Conservation (phyloP, 2,329 filamentous ascomycete species). For the Cercospora janseana region DNA sequence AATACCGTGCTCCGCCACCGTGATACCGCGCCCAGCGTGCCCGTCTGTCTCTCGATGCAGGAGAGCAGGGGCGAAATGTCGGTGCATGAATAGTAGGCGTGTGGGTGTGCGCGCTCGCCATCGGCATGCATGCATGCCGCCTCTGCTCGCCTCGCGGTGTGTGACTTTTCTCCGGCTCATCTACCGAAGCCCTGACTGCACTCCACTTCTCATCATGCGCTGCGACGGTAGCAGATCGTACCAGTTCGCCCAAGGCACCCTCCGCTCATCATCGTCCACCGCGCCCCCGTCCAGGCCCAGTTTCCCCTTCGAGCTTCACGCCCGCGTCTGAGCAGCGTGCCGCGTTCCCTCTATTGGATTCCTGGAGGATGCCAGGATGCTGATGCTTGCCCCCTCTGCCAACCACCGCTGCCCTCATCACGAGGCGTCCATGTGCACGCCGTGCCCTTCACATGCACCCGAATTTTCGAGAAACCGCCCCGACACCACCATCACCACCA, state of each 20-base stretch:
- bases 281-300: constrained; percentile 6
- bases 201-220: constrained; percentile 17
- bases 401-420: not conserved
- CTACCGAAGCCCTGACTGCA: constrained; percentile 14
- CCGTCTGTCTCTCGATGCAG: not conserved
- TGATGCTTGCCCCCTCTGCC: constrained; percentile 12
- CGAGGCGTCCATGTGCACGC: not conserved
- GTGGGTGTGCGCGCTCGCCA: no score
- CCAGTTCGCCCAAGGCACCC: no score
- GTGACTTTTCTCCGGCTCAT: no score
- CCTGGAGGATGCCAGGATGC: constrained; percentile 11
- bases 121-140: no score
- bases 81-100: no score
- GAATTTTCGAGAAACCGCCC: no score
- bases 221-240: constrained; percentile 18
- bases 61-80: no score
- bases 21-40: constrained; percentile 4
- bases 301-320: constrained; percentile 12
- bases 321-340: constrained; percentile 15
- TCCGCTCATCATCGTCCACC: no score
- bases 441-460: constrained; percentile 6
- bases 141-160: no score
- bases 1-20: constrained; percentile 3
- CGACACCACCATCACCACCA: no score
- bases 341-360: constrained; percentile 7